A percentile compares a stretch with the other conserved stretches of the same genome.
Conservation (phyloP, 768 basidiomycete species). For the Auriscalpium vulgare region DNA sequence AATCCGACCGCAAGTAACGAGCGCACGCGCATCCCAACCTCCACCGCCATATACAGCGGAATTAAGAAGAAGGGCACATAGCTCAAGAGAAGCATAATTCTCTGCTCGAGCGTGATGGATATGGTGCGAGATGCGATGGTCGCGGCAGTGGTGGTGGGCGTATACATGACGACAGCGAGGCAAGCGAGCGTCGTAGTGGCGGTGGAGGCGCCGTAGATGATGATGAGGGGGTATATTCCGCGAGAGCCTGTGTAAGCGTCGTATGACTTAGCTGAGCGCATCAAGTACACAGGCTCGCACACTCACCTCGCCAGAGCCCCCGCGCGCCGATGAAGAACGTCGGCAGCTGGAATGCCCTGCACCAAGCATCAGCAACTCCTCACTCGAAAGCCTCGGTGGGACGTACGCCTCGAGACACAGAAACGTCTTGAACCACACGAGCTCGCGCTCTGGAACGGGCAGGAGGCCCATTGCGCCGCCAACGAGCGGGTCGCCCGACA, state of each 20-base stretch:
- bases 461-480: constrained; percentile 41
- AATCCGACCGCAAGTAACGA: constrained; percentile 10
- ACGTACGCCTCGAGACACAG: constrained; percentile 53
- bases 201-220: constrained; percentile 72
- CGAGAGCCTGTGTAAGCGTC: constrained; percentile 32
- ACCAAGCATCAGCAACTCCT: neutral
- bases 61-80: constrained; percentile 74
- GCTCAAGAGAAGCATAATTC: constrained; percentile 48
- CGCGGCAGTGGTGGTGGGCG: constrained; percentile 33
- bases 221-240: constrained; percentile 52
- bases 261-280: neutral
- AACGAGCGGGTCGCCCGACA: constrained; percentile 64
- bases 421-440: constrained; percentile 62
- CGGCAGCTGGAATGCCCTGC: constrained; percentile 68
- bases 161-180: constrained; percentile 48
- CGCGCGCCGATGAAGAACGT: constrained; percentile 63
- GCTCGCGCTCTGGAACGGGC: constrained; percentile 18
- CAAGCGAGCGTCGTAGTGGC: constrained; percentile 74
- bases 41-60: constrained; percentile 64
- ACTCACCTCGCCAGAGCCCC: constrained; percentile 48
- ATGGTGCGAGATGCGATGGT: constrained; percentile 24
- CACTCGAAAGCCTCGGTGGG: neutral
- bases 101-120: constrained; percentile 44
- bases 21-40: constrained; percentile 43
- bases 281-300: neutral